phyloP scores from a whole-genome alignment of 2,329 filamentous ascomycete species.

The Ramichloridium luteum region DNA sequence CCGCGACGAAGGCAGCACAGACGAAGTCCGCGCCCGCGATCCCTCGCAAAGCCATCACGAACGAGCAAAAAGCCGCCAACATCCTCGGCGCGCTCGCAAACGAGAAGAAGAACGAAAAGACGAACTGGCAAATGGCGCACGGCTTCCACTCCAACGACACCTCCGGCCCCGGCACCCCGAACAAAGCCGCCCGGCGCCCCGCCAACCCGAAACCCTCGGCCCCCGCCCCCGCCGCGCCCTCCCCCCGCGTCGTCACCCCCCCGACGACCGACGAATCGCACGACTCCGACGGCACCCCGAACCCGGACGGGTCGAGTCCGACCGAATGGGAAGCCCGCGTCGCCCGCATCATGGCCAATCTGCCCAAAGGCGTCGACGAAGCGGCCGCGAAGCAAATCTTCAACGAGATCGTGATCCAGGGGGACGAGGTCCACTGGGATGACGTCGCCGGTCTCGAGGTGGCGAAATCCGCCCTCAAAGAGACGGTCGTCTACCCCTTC shows the following conservation, averaged over 20 bases:
- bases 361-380: conserved; percentile 73
- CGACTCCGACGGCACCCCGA: conserved; percentile 28
- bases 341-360: conserved; percentile 55
- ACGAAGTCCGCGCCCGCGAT: conserved; percentile 15
- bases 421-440: conserved; percentile 88
- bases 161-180: conserved; percentile 12
- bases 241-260: conserved; percentile 28
- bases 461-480: conserved; percentile 83
- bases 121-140: conserved; percentile 12
- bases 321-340: conserved; percentile 50
- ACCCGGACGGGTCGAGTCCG: conserved; percentile 1
- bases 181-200: not conserved
- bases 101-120: conserved; percentile 23
- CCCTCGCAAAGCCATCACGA: conserved; percentile 25
- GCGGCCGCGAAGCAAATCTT: conserved; percentile 79
- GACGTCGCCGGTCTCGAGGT: conserved; percentile 85
- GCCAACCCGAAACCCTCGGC: conserved; percentile 9
- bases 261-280: conserved; percentile 33
- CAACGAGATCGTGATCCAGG: conserved; percentile 89
- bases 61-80: conserved; percentile 15
- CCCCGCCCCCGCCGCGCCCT: conserved; percentile 9
- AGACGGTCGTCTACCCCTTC: conserved; percentile 95
- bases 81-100: conserved; percentile 23
- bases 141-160: conserved; percentile 7
- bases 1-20: conserved; percentile 14